Evolutionary conservation across 1,139 yeast species (phyloP).

Genomic region (Yamadazyma sp.): DNA sequence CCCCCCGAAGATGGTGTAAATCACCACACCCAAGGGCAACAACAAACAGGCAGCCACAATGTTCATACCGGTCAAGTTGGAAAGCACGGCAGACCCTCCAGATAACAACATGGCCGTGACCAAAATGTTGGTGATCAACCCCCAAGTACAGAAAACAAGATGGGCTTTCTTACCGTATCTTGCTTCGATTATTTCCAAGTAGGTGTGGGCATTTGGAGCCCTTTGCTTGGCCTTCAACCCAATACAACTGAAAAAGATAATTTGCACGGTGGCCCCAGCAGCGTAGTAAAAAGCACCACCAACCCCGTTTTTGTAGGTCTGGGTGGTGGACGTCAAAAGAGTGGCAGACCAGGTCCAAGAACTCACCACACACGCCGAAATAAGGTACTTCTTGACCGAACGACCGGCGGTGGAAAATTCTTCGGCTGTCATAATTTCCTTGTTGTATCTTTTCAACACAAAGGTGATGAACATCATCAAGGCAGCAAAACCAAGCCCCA

Average conservation of each 20-base stretch:
- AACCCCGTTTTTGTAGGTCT: constrained; percentile 75
- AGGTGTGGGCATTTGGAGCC: constrained; percentile 60
- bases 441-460: constrained; percentile 70
- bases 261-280: constrained; percentile 56
- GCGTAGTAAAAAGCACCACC: constrained; percentile 52
- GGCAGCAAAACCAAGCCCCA: constrained; percentile 76
- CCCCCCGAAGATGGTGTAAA: constrained; percentile 86
- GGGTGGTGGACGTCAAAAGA: constrained; percentile 71
- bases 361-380: constrained; percentile 84
- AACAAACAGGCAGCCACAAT: constrained; percentile 79
- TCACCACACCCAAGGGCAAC: constrained; percentile 78
- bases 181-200: constrained; percentile 52
- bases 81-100: constrained; percentile 82
- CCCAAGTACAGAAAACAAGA: constrained; percentile 69
- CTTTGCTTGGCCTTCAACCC: constrained; percentile 58
- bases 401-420: constrained; percentile 89
- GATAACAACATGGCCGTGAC: constrained; percentile 87
- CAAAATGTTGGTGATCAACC: constrained; percentile 79
- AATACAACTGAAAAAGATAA: constrained; percentile 49
- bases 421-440: constrained; percentile 83
- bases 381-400: constrained; percentile 75
- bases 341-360: constrained; percentile 98
- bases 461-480: constrained; percentile 78
- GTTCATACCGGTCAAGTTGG: constrained; percentile 79
- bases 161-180: constrained; percentile 64